Evolutionary conservation across 768 basidiomycete genomes (phyloP).

Genomic region (Hortiboletus campestris): DNA sequence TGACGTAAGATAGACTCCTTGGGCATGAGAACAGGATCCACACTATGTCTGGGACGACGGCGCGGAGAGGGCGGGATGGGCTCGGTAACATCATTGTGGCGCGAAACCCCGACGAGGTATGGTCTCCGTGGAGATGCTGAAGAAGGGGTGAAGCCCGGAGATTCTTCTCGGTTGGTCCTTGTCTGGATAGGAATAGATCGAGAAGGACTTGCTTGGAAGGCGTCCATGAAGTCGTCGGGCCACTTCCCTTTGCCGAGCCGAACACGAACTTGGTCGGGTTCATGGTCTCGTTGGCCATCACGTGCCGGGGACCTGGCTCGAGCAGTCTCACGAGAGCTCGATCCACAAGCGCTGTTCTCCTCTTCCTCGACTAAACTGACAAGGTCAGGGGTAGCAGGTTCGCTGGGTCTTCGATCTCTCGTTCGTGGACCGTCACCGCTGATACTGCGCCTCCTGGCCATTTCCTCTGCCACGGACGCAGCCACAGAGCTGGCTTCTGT

Average conservation of each 20-base stretch:
- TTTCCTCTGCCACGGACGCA: slow-evolving; percentile 45
- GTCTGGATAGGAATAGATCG: slow-evolving; percentile 30
- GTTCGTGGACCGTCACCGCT: slow-evolving; percentile 28
- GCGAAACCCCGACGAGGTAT: slow-evolving; percentile 47
- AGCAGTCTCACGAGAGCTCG: slow-evolving; percentile 40
- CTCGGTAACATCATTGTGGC: slow-evolving; percentile 48
- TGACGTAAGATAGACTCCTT: slow-evolving; percentile 47
- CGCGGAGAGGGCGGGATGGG: slow-evolving; percentile 38
- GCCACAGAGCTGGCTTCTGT: slow-evolving; percentile 63
- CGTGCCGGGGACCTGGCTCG: slow-evolving; percentile 16
- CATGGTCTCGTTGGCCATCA: slow-evolving; percentile 22
- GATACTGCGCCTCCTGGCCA: slow-evolving; percentile 36
- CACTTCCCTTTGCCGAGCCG: slow-evolving; percentile 76
- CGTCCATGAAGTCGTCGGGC: slow-evolving; percentile 78
- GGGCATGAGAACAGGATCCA: slow-evolving; percentile 53
- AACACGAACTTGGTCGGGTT: slow-evolving; percentile 39
- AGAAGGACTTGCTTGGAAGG: slow-evolving; percentile 39
- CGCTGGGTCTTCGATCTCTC: slow-evolving; percentile 65
- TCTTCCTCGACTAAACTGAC: slow-evolving; percentile 71
- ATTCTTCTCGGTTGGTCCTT: slow-evolving; percentile 21
- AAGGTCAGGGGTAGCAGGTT: slow-evolving; percentile 58
- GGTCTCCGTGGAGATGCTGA: slow-evolving; percentile 52
- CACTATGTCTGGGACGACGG: slow-evolving; percentile 59
- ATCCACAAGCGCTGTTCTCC: slow-evolving; percentile 49
- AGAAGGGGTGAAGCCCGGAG: slow-evolving; percentile 33